phyloP scores from a whole-genome alignment of 805 yeast genomes.

The Geotrichum ghanense region DNA sequence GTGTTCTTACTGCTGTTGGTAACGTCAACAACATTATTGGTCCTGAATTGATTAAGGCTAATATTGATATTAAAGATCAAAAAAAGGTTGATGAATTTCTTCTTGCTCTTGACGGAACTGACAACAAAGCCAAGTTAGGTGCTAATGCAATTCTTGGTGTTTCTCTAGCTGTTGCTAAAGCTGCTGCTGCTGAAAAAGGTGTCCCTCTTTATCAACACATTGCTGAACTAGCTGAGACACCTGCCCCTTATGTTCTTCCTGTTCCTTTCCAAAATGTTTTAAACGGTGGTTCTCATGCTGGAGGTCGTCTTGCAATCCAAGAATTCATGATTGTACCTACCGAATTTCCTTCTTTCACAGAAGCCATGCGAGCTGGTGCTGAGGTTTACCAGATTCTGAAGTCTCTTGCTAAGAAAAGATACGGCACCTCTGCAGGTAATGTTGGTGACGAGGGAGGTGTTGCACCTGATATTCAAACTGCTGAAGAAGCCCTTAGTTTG shows the following conservation, averaged over 20 bases:
- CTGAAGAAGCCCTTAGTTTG: slow-evolving; percentile 95
- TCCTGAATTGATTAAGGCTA: slow-evolving; percentile 78
- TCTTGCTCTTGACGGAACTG: slow-evolving; percentile 83
- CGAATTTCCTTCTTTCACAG: slow-evolving; percentile 81
- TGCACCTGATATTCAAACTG: slow-evolving; percentile 93
- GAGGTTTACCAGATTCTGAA: slow-evolving; percentile 98
- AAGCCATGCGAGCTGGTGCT: slow-evolving; percentile 92
- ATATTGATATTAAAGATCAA: slow-evolving; percentile 81
- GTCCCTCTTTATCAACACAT: slow-evolving; percentile 91
- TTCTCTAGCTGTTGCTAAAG: slow-evolving; percentile 92
- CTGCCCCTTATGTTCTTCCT: slow-evolving; percentile 84
- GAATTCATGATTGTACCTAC: slow-evolving; percentile 99
- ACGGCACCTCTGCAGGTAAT: slow-evolving; percentile 98
- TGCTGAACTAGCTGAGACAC: slow-evolving; percentile 66
- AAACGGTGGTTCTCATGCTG: slow-evolving; percentile 99
- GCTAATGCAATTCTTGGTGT: slow-evolving; percentile 99
- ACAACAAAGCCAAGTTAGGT: slow-evolving; percentile 94
- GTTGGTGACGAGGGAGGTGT: slow-evolving; percentile 99
- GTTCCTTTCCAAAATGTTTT: slow-evolving; percentile 98
- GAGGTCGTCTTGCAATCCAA: slow-evolving; percentile 98
- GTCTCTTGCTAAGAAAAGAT: slow-evolving; percentile 82
- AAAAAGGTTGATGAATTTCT: slow-evolving; percentile 77
- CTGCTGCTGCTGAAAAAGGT: slow-evolving; percentile 93
- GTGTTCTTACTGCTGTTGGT: slow-evolving; percentile 93
- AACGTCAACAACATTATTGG: slow-evolving; percentile 93